These are phyloP conservation scores for Rhinocladiella mackenziei DNA, from an alignment of 2,329 filamentous ascomycete species.

Conservation along the genomic window DNA sequence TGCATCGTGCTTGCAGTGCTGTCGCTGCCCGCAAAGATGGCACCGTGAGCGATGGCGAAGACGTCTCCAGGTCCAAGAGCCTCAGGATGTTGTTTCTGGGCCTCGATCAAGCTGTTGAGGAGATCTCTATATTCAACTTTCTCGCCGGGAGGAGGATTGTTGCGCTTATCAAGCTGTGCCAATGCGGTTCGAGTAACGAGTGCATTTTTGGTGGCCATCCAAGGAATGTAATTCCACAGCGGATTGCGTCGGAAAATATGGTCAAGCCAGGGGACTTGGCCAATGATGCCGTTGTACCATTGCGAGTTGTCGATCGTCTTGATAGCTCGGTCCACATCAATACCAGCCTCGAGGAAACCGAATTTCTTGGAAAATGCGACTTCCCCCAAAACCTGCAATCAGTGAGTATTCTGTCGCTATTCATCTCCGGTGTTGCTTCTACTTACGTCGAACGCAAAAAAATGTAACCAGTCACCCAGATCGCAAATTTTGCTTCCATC, in stretches of 20 bases:
- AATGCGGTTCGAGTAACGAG: slow-evolving; percentile 48
- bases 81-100: slow-evolving; percentile 49
- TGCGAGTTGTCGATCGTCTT: slow-evolving; percentile 48
- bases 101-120: slow-evolving; percentile 50
- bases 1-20: slow-evolving; percentile 59
- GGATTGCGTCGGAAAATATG: slow-evolving; percentile 49
- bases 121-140: slow-evolving; percentile 49
- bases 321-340: slow-evolving; percentile 51
- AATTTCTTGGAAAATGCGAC: slow-evolving; percentile 45
- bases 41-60: slow-evolving; percentile 55
- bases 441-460: slow-evolving; percentile 38
- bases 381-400: slow-evolving; percentile 34
- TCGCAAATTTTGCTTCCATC: slow-evolving; percentile 39
- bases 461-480: slow-evolving; percentile 42
- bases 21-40: slow-evolving; percentile 52
- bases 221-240: slow-evolving; percentile 44
- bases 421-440: not conserved
- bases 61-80: slow-evolving; percentile 52
- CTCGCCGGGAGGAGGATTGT: slow-evolving; percentile 30
- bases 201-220: slow-evolving; percentile 44
- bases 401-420: slow-evolving; percentile 4
- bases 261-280: slow-evolving; percentile 45
- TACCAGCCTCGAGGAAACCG: slow-evolving; percentile 50
- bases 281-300: slow-evolving; percentile 32
- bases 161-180: slow-evolving; percentile 46